phyloP scores from a whole-genome alignment of 495 filamentous ascomycete genomes.

The Podospora anserina region DNA sequence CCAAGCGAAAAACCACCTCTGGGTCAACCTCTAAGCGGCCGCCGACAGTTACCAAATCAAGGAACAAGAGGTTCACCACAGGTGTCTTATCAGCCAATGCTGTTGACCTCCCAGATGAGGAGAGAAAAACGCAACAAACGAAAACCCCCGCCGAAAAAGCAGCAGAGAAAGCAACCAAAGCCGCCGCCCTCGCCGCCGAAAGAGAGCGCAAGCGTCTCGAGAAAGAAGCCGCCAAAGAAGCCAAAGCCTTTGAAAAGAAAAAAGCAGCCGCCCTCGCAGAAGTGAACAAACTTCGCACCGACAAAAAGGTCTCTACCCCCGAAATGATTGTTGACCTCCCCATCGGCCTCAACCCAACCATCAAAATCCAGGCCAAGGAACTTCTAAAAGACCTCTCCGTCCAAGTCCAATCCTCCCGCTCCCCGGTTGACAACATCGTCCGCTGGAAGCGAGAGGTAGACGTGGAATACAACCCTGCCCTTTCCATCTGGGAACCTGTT shows the following conservation, averaged over 20 bases:
- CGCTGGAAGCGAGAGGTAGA: slow-evolving; percentile 72
- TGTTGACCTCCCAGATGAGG: not conserved
- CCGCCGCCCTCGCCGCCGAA: slow-evolving; percentile 52
- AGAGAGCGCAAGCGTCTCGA: slow-evolving; percentile 48
- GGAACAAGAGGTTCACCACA: not conserved
- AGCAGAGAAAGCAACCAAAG: slow-evolving; percentile 36
- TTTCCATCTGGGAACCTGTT: slow-evolving; percentile 66
- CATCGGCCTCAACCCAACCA: slow-evolving; percentile 49
- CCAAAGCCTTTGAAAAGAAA: slow-evolving; percentile 63
- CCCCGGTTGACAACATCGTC: slow-evolving; percentile 56
- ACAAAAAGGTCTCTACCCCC: slow-evolving; percentile 69
- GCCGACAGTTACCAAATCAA: not conserved
- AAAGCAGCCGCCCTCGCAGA: slow-evolving; percentile 64
- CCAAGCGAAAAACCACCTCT: slow-evolving; percentile 16
- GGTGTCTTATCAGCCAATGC: slow-evolving; percentile 5
- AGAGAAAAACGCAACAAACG: slow-evolving; percentile 19
- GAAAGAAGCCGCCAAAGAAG: slow-evolving; percentile 54
- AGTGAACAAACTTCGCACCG: slow-evolving; percentile 70
- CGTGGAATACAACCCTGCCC: slow-evolving; percentile 58
- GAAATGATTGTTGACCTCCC: slow-evolving; percentile 88
- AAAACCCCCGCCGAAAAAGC: slow-evolving; percentile 38
- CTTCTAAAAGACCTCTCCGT: slow-evolving; percentile 45
- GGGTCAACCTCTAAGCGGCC: not conserved
- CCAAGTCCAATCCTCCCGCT: slow-evolving; percentile 44
- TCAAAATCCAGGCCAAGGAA: slow-evolving; percentile 57